phyloP scores from a whole-genome alignment of 2,329 filamentous ascomycete genomes.

The Hypocreales sp. region DNA sequence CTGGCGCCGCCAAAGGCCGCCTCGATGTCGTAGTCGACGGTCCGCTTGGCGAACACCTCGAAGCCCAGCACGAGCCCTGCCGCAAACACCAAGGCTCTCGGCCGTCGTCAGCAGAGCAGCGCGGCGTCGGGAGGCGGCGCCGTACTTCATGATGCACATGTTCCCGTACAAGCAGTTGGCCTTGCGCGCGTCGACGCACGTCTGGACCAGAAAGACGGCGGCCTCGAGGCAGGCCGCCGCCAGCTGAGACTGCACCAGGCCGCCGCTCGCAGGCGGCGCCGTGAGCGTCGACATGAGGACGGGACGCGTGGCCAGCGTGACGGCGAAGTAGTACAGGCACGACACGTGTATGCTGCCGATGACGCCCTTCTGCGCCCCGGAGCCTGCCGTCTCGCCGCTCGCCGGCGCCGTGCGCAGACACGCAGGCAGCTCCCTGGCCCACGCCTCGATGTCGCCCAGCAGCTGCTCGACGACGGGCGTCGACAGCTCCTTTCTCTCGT shows the following conservation, averaged over 20 bases:
- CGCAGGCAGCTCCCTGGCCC: constrained; percentile 27
- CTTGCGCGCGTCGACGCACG: constrained; percentile 30
- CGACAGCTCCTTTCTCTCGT: constrained; percentile 19
- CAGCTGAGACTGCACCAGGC: constrained; percentile 18
- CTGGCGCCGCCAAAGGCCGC: constrained; percentile 32
- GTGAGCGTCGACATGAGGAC: constrained; percentile 36
- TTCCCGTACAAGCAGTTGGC: constrained; percentile 30
- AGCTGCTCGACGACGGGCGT: constrained; percentile 20
- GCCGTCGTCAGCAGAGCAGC: neutral
- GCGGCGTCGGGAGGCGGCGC: neutral
- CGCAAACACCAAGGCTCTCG: constrained; percentile 36
- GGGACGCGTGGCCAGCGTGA: constrained; percentile 39
- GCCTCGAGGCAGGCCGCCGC: constrained; percentile 39
- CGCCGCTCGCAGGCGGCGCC: constrained; percentile 14
- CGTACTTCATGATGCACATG: constrained; percentile 44
- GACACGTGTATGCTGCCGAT: constrained; percentile 38
- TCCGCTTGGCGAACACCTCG: constrained; percentile 33
- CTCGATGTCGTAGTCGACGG: constrained; percentile 27
- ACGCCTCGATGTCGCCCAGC: constrained; percentile 24
- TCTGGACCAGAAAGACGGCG: constrained; percentile 37
- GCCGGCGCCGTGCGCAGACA: constrained; percentile 11
- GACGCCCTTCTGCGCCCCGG: constrained; percentile 14
- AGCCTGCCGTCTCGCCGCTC: constrained; percentile 3
- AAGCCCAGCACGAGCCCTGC: constrained; percentile 41
- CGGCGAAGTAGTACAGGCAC: constrained; percentile 42